phyloP scores from a whole-genome alignment of 805 yeast genomes.

The Ogataea sp. region DNA sequence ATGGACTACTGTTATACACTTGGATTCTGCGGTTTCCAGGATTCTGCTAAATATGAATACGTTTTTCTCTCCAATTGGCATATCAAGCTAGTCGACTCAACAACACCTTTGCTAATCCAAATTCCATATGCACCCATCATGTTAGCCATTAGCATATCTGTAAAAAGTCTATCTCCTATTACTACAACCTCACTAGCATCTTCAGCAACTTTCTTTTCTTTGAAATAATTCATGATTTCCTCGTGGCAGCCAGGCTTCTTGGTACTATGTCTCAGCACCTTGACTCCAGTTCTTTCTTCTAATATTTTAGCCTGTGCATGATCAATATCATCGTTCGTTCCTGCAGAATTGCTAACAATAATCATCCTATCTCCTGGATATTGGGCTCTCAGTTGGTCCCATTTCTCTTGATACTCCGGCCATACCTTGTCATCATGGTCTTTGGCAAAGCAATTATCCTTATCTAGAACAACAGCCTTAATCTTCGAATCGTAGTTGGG shows the following conservation, averaged over 20 bases:
- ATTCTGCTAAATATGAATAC: slow-evolving; percentile 5
- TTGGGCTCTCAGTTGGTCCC: slow-evolving; percentile 43
- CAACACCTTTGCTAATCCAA: slow-evolving; percentile 80
- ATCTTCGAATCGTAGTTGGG: slow-evolving; percentile 28
- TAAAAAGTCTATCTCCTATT: slow-evolving; percentile 85
- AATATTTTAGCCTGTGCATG: slow-evolving; percentile 52
- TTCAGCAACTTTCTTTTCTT: slow-evolving; percentile 33
- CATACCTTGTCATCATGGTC: slow-evolving; percentile 75
- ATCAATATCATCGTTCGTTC: slow-evolving; percentile 65
- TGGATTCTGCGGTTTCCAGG: not conserved
- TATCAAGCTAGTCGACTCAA: slow-evolving; percentile 38
- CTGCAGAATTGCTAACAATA: slow-evolving; percentile 90
- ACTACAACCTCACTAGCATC: slow-evolving; percentile 65
- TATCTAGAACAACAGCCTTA: slow-evolving; percentile 79
- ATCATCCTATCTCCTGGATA: slow-evolving; percentile 61
- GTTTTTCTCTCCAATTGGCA: slow-evolving; percentile 44
- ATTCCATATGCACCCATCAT: slow-evolving; percentile 81
- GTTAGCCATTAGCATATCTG: slow-evolving; percentile 92
- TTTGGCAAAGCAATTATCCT: slow-evolving; percentile 90
- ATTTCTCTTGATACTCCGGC: slow-evolving; percentile 55
- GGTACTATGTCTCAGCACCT: slow-evolving; percentile 61
- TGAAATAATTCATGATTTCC: slow-evolving; percentile 60
- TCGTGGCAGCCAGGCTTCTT: slow-evolving; percentile 77
- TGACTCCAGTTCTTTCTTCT: slow-evolving; percentile 59
- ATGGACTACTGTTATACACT: not conserved